Base-by-base conservation (phyloP, 257 asterid genomes). In the Solanum bulbocastanum region DNA sequence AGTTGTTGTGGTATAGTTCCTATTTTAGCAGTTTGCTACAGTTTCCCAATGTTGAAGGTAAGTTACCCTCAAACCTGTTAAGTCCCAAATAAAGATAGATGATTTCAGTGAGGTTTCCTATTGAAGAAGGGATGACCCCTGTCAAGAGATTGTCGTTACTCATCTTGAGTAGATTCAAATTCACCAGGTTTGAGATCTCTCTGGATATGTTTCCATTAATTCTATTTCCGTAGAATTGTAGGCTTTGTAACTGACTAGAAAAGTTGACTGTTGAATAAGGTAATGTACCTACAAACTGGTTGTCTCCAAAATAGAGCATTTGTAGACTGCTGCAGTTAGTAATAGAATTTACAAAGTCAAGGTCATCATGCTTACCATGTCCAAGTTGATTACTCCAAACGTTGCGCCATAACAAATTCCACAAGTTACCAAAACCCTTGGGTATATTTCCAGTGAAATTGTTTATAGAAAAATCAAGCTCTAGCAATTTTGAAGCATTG, bases 371-470 rank as follows among this genome's bases (percentile, higher is more conserved):
- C 39, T 86, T 86, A 83, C 90, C 88, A 25, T 35, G 79, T 82
- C 95, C 92, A 4, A 91, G 90, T 39, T 69, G 87, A 79, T 92
- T 93, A 49, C 23, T 74, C 11, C 79, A 89, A 82, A 93, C n/a
- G 33, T 74, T 87, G 27, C 91, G 76, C 88, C 86, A 87, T 11
- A 36, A 11, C 32, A 85, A 23, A 76, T 87, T 49, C 62, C 74
- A 39, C 56, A 92, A 92, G 78, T 86, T 88, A 11, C 92, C 93
- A 14, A 93, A 37, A 86, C 68, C 76, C 36, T 37, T 10, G n/a
- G 94, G 95, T 44, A 91, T 86, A 74, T 68, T 88, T 71, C 94
- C 92, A 6, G 92, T 88, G 87, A 93, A 90, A 85, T 88, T 90
- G 60, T 92, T 91, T 32, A 14, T 25, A 10, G 76, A 78, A 23